phyloP scores from a whole-genome alignment of 2,329 filamentous ascomycete genomes.

The Beauveria rudraprayagi region DNA sequence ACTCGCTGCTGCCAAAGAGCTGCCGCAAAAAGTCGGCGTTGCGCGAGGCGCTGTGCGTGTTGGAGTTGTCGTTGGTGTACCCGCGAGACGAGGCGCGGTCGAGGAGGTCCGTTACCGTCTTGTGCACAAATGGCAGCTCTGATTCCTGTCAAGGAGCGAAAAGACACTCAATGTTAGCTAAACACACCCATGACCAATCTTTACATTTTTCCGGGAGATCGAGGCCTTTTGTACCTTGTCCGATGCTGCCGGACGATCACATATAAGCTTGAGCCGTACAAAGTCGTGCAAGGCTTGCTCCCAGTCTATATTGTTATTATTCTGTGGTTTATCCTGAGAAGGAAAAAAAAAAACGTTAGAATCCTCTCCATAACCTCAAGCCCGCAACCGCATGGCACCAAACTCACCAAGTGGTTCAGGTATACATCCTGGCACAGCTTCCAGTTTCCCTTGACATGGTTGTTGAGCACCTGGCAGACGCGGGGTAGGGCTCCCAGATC shows the following conservation, averaged over 20 bases:
- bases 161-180: neutral
- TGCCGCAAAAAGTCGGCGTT: constrained; percentile 37
- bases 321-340: constrained; percentile 25
- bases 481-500: constrained; percentile 46
- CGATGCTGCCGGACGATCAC: constrained; percentile 22
- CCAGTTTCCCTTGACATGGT: constrained; percentile 48
- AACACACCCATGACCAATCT: too few relatives aligned
- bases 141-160: constrained; percentile 22
- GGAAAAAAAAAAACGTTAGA: neutral
- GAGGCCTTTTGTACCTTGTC: constrained; percentile 30
- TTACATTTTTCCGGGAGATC: neutral
- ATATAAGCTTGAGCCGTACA: constrained; percentile 36
- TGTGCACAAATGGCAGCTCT: constrained; percentile 40
- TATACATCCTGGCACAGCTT: constrained; percentile 57
- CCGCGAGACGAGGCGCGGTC: constrained; percentile 32
- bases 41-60: constrained; percentile 37
- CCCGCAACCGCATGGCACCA: neutral
- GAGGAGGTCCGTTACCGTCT: constrained; percentile 38
- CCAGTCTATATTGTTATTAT: constrained; percentile 33
- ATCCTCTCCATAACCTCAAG: neutral
- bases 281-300: constrained; percentile 35
- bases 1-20: constrained; percentile 33
- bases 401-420: constrained; percentile 43
- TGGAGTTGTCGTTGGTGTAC: constrained; percentile 21
- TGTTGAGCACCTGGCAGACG: constrained; percentile 44